phyloP scores from a whole-genome alignment of 2,329 filamentous ascomycete genomes.

The Neodidymelliopsis sp. region DNA sequence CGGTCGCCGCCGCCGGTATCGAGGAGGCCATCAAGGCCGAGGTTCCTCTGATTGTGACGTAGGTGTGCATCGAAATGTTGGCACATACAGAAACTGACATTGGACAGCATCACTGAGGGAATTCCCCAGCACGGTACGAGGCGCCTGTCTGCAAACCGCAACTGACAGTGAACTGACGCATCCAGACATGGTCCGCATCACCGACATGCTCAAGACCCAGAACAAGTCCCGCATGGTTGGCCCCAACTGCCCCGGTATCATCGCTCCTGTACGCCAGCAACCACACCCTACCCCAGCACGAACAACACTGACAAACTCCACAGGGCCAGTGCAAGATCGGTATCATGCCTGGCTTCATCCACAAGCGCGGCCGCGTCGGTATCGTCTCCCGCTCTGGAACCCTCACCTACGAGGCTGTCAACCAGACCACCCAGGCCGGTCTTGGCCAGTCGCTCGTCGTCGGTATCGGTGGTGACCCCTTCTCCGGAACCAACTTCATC shows the following conservation, averaged over 20 bases:
- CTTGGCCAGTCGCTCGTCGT: conserved; percentile 98
- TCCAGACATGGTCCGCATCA: conserved; percentile 97
- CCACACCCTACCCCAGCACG: neutral
- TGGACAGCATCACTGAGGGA: conserved; percentile 83
- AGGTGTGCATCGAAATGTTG: conserved; percentile 32
- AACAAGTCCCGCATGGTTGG: conserved; percentile 95
- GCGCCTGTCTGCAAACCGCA: neutral
- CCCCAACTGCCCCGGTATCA: conserved; percentile 98
- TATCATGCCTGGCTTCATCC: conserved; percentile 99
- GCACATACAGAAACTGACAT: conserved; percentile 35
- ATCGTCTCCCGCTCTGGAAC: conserved; percentile 98
- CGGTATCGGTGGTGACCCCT: conserved; percentile 97
- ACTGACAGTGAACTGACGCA: conserved; percentile 23
- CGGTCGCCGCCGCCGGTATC: conserved; percentile 90
- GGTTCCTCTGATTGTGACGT: conserved; percentile 92
- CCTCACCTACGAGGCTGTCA: conserved; percentile 98
- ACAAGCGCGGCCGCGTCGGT: conserved; percentile 98
- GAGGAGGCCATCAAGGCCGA: conserved; percentile 95
- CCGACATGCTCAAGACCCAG: conserved; percentile 96
- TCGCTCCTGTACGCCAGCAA: conserved; percentile 67
- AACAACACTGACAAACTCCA: conserved; percentile 21
- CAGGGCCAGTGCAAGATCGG: conserved; percentile 98
- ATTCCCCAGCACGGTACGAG: conserved; percentile 91
- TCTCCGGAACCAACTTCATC: conserved; percentile 99
- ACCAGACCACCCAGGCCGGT: conserved; percentile 97